phyloP scores from a whole-genome alignment of 2,329 filamentous ascomycete species.

The Calonectria pseudoturangicola region DNA sequence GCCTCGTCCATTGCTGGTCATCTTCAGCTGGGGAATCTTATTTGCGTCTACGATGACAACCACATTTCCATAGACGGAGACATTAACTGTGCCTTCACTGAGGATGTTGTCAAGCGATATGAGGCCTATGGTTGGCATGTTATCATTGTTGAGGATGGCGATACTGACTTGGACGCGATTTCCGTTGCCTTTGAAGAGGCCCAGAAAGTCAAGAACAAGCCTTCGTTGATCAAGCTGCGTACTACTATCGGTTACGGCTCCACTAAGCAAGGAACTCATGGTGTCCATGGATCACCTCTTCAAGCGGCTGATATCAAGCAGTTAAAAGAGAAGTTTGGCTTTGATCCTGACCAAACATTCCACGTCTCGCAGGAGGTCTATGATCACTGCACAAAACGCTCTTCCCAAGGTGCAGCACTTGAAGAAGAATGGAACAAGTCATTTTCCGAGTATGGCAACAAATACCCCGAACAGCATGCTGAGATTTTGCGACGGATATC shows the following conservation, averaged over 20 bases:
- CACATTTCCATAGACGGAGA: constrained; percentile 96
- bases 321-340: constrained; percentile 96
- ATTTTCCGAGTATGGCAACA: constrained; percentile 87
- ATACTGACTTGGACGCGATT: constrained; percentile 90
- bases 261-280: constrained; percentile 92
- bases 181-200: constrained; percentile 91
- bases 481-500: constrained; percentile 88
- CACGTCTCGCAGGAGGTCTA: constrained; percentile 96
- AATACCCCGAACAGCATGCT: constrained; percentile 85
- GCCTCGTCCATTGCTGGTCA: constrained; percentile 95
- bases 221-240: constrained; percentile 95
- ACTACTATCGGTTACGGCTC: constrained; percentile 99
- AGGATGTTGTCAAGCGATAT: constrained; percentile 96
- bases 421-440: constrained; percentile 98
- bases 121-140: constrained; percentile 98
- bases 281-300: constrained; percentile 96
- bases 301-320: constrained; percentile 96
- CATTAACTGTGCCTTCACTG: constrained; percentile 96
- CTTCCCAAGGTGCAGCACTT: constrained; percentile 87
- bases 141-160: constrained; percentile 88
- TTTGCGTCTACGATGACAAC: constrained; percentile 98
- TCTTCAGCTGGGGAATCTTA: constrained; percentile 97
- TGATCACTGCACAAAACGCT: constrained; percentile 90
- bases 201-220: constrained; percentile 95
- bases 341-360: constrained; percentile 95